These are phyloP conservation scores for Sanchytrium tribonematis DNA, from an alignment of 371 early-diverging fungal species.

Conservation along the genomic window DNA sequence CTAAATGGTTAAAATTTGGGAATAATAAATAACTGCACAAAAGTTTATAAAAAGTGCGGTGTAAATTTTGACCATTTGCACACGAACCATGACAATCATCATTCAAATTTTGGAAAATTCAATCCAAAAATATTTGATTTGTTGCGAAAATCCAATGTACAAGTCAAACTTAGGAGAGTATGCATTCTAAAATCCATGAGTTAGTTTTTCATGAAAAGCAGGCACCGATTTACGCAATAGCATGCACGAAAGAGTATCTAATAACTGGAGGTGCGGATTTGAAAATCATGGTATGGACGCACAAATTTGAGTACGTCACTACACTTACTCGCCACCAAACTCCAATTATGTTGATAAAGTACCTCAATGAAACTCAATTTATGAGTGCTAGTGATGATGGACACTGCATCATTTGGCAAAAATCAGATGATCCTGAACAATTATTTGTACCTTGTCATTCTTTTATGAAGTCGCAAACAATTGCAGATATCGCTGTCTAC, in stretches of 20 bases:
- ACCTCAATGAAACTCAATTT: not conserved
- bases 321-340: not conserved
- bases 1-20: too few relatives aligned
- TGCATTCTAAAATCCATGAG: not conserved
- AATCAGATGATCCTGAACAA: not conserved
- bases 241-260: not conserved
- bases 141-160: too few relatives aligned
- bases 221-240: not conserved
- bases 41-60: too few relatives aligned
- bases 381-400: not conserved
- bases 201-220: not conserved
- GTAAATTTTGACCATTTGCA: too few relatives aligned
- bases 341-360: not conserved
- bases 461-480: not conserved
- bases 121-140: too few relatives aligned
- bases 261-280: not conserved
- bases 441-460: not conserved
- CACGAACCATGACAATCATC: too few relatives aligned
- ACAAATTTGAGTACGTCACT: not conserved
- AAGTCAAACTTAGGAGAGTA: too few relatives aligned
- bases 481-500: not conserved
- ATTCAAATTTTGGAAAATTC: too few relatives aligned
- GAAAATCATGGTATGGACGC: not conserved
- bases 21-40: too few relatives aligned
- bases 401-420: conserved; percentile 1